Evolutionary conservation across 306 rosid species (phyloP), one percentile per base, ranked within the genome.

Genomic region (Quercus ilex): DNA sequence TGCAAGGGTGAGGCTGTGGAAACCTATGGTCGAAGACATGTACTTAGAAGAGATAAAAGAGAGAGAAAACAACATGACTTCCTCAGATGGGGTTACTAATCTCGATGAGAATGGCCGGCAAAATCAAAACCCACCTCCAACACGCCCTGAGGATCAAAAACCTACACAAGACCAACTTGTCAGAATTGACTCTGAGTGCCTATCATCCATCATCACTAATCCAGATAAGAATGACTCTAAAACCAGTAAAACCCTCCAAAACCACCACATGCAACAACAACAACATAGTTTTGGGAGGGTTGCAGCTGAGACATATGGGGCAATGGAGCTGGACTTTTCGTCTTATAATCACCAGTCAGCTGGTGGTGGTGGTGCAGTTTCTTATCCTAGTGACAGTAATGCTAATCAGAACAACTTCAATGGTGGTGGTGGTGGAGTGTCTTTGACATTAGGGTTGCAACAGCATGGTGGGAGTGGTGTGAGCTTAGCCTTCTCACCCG

Each of bases 1-100:
- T 72, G 98, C 98, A 33, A 91, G 98, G 80, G 98, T 94, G 84
- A 88, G 98, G 58, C 89, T 94, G 1, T 94, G 98, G 98, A 94
- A 94, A 78, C 98, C 98, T n/a, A 94, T 94, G 98, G 97, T 94
- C 19, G 98, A 94, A 75, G 97, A 92, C 76, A 92, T 94, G 98
- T 92, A 94, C 87, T 0, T 85, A 23, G 97, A 94, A 81, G 99
- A 94, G 80, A 75, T 87, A 30, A 94, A 90, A 77, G 95, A 87
- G 21, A 86, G 30, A n/a, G 95, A 87, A 79, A 80, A 82, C 80
- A 80, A 72, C 55, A 69, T 73, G 69, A 62, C 81, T 51, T 87
- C 90, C 56, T 85, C 94, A 1, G 93, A 92, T 43, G 91, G 86
- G 5, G 55, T 70, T 5, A 59, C 73, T 8, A 87, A 84, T n/a